Percentiles rank a stretch among this genome's conserved stretches.
phyloP scores from a whole-genome alignment of 1,284 basidiomycete species.

The Tilletia caries region DNA sequence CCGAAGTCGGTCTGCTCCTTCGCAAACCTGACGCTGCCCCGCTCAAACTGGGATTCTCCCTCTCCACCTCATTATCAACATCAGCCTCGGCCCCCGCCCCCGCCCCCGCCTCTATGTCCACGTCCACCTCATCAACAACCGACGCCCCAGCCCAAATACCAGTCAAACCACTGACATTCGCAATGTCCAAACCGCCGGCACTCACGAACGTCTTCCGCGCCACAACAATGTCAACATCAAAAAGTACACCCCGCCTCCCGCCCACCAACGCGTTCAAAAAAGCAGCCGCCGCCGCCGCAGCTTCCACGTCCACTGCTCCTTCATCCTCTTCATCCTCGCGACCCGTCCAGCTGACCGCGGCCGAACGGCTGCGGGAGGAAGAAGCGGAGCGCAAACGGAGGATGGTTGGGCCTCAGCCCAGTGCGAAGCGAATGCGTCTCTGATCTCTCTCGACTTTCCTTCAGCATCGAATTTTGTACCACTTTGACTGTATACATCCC shows the following conservation, averaged over 20 bases:
- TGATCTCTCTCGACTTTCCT: neutral
- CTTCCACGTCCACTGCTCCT: neutral
- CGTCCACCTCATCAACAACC: neutral
- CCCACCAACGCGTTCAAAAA: conserved; percentile 16
- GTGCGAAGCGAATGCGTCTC: conserved; percentile 19
- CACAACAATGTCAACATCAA: conserved; percentile 9
- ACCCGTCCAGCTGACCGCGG: conserved; percentile 2
- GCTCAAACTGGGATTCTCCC: conserved; percentile 7
- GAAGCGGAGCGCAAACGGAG: conserved; percentile 5
- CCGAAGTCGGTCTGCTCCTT: neutral
- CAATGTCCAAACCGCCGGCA: neutral
- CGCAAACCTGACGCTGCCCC: neutral
- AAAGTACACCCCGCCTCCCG: conserved; percentile 17
- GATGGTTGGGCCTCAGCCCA: conserved; percentile 20
- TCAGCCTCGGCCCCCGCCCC: neutral
- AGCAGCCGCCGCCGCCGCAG: neutral
- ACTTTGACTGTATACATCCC: too few relatives aligned
- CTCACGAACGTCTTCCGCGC: conserved; percentile 10
- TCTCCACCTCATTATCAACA: neutral
- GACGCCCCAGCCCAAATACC: neutral
- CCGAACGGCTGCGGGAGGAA: neutral
- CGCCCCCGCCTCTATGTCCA: neutral
- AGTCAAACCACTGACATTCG: neutral
- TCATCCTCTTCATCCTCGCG: neutral
- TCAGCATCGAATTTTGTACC: too few relatives aligned